phyloP scores from a whole-genome alignment of 2,329 filamentous ascomycete genomes.

The Xylaria sp. region DNA sequence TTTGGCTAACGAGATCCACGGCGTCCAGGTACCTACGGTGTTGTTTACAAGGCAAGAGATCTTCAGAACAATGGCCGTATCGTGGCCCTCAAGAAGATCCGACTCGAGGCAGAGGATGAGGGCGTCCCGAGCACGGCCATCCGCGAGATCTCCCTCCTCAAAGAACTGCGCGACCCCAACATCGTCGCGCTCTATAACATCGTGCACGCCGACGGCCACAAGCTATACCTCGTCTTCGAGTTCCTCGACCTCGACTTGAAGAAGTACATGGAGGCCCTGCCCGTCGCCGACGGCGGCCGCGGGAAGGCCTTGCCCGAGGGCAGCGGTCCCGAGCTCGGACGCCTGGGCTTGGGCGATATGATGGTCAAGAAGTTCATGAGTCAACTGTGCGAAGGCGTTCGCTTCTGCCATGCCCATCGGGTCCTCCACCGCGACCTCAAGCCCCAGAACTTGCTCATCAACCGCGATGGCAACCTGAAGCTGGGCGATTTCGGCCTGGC shows the following conservation, averaged over 20 bases:
- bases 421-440: slow-evolving; percentile 90
- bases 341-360: slow-evolving; percentile 77
- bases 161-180: slow-evolving; percentile 93
- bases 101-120: slow-evolving; percentile 93
- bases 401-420: slow-evolving; percentile 89
- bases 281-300: slow-evolving; percentile 83
- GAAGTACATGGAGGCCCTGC: slow-evolving; percentile 95
- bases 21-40: slow-evolving; percentile 84
- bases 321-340: slow-evolving; percentile 69
- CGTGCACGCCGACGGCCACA: slow-evolving; percentile 93
- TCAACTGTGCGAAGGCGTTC: slow-evolving; percentile 84
- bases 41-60: slow-evolving; percentile 94
- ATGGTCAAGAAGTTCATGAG: slow-evolving; percentile 96
- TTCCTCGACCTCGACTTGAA: slow-evolving; percentile 92
- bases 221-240: slow-evolving; percentile 92
- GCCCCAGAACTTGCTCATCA: slow-evolving; percentile 89
- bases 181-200: slow-evolving; percentile 91
- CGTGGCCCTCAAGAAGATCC: slow-evolving; percentile 94
- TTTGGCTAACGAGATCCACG: slow-evolving; percentile 23
- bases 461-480: slow-evolving; percentile 88
- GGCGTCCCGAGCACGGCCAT: slow-evolving; percentile 93
- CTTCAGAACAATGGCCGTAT: slow-evolving; percentile 84
- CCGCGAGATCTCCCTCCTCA: slow-evolving; percentile 91
- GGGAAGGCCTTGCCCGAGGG: slow-evolving; percentile 88
- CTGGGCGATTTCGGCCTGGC: slow-evolving; percentile 91